Evolutionary conservation across 352 stramenopile genomes (phyloP).

Genomic region (Pythium graminicola): DNA sequence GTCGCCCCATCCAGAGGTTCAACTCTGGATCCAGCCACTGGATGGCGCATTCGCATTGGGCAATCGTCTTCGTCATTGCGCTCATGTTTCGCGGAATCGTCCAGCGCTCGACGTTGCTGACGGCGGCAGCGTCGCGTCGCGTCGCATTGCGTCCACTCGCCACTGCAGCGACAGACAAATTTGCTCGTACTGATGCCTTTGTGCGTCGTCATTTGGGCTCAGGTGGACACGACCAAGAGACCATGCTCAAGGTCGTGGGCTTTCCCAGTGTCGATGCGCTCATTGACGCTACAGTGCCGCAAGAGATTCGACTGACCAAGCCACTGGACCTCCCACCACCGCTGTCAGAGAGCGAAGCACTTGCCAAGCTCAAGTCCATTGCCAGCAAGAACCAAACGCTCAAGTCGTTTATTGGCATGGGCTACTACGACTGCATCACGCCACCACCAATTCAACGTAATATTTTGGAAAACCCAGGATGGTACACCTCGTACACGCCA

Average conservation of each 20-base stretch:
- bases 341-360: slow-evolving; percentile 91
- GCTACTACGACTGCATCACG: slow-evolving; percentile 96
- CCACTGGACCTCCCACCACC: slow-evolving; percentile 59
- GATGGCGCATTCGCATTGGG: too few species aligned
- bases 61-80: too few species aligned
- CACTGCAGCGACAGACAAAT: slow-evolving; percentile 21
- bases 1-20: neutral
- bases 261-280: slow-evolving; percentile 93
- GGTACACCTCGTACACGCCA: slow-evolving; percentile 98
- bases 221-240: slow-evolving; percentile 73
- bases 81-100: slow-evolving; percentile 19
- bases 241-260: slow-evolving; percentile 92
- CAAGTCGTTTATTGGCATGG: slow-evolving; percentile 97
- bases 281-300: slow-evolving; percentile 92
- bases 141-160: neutral
- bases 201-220: slow-evolving; percentile 86
- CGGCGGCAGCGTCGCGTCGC: slow-evolving; percentile 3
- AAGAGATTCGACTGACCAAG: slow-evolving; percentile 81
- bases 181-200: slow-evolving; percentile 56
- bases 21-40: neutral
- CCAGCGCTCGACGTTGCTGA: slow-evolving; percentile 6
- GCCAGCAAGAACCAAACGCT: slow-evolving; percentile 94
- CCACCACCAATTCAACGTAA: slow-evolving; percentile 96
- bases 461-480: slow-evolving; percentile 98
- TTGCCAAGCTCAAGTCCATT: slow-evolving; percentile 86